Evolutionary conservation across 768 basidiomycete species (phyloP).

Genomic region (Lentinula boryana): DNA sequence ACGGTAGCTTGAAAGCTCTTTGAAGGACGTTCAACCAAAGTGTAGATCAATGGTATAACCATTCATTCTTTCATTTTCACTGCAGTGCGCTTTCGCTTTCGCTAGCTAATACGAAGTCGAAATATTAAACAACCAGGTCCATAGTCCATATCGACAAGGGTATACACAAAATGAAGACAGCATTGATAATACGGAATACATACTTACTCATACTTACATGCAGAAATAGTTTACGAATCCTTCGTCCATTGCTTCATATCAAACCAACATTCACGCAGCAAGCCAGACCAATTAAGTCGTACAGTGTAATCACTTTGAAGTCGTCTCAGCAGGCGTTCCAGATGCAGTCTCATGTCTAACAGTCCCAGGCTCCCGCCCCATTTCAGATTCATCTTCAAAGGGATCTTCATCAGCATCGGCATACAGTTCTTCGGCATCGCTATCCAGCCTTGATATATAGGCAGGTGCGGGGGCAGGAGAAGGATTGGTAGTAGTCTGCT

Average conservation of each 20-base stretch:
- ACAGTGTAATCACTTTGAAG: no score
- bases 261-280: no score
- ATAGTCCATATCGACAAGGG: background rate
- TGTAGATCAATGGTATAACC: no score
- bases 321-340: background rate
- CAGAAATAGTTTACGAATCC: background rate
- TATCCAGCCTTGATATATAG: constrained; percentile 10
- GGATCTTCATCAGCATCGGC: constrained; percentile 59
- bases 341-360: background rate
- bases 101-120: no score
- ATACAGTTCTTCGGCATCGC: constrained; percentile 52
- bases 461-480: constrained; percentile 9
- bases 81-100: no score
- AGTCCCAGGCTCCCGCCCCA: background rate
- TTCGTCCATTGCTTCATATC: constrained; percentile 7
- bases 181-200: background rate
- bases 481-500: constrained; percentile 6
- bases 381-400: constrained; percentile 45
- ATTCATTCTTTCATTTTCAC: no score
- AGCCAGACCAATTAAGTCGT: no score
- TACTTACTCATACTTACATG: background rate
- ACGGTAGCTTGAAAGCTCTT: no score
- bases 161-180: background rate
- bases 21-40: no score
- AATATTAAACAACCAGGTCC: no score